These are phyloP conservation scores for Phlebiopsis flavidoalba DNA, from an alignment of 768 basidiomycete species.

Conservation along the genomic window DNA sequence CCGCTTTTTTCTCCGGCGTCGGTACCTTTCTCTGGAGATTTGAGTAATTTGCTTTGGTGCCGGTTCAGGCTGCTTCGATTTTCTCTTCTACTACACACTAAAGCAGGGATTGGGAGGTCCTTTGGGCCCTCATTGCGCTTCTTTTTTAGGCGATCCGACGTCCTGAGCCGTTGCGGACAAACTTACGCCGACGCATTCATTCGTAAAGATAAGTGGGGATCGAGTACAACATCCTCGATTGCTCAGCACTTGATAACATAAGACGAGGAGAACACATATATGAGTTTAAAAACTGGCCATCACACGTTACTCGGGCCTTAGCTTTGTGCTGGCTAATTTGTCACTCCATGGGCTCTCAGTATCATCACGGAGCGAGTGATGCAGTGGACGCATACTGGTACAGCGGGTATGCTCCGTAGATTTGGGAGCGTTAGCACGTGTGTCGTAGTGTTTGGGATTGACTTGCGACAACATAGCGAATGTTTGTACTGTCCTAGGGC, in stretches of 20 bases:
- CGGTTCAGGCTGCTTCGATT: constrained; percentile 20
- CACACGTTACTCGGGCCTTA: constrained; percentile 53
- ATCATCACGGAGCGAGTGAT: constrained; percentile 91
- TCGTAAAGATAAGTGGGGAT: constrained; percentile 38
- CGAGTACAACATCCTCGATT: constrained; percentile 52
- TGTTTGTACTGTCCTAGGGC: constrained; percentile 78
- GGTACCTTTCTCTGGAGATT: background rate
- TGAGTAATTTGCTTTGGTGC: background rate
- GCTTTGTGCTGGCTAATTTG: constrained; percentile 63
- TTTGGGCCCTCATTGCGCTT: constrained; percentile 68
- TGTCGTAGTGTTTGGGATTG: constrained; percentile 75
- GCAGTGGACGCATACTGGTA: constrained; percentile 89
- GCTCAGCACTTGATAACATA: constrained; percentile 51
- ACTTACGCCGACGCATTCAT: constrained; percentile 44
- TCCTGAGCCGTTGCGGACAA: constrained; percentile 27
- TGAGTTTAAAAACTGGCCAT: background rate
- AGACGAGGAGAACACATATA: background rate
- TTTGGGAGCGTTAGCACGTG: too few relatives aligned
- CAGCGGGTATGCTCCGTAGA: constrained; percentile 72
- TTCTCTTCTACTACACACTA: constrained; percentile 89
- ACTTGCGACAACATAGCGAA: constrained; percentile 84
- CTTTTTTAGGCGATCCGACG: constrained; percentile 41
- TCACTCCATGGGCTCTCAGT: constrained; percentile 85
- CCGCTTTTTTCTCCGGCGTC: constrained; percentile 24
- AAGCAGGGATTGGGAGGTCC: constrained; percentile 93